Evolutionary conservation across 1,139 yeast species (phyloP), one percentile per base, ranked within the genome.

Genomic region (Candida albicans): DNA sequence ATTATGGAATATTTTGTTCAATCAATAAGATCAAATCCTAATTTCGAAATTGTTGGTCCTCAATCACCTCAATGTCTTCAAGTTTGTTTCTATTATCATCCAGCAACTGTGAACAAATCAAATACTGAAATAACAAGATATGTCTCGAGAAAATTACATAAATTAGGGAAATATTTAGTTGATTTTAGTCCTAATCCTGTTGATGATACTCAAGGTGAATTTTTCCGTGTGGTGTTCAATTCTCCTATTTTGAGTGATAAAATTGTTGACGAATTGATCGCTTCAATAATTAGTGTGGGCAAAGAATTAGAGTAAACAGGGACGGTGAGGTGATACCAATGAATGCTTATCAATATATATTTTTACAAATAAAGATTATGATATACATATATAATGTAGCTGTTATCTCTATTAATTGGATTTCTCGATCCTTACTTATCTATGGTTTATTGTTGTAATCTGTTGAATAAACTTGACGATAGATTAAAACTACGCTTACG

Each of bases 201-300:
- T 32, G 53, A 54, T 33, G 70, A 68, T 34, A 70, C 74, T 32
- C 64, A 73, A 36, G 95, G 95, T 3, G 95, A 87, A 60, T 88
- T 88, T 58, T 87, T 88, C 71, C 69, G 96, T 47, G 95, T 86
- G 14, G 96, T 88, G 10, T 82, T 88, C 64, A 86, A 86, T 61
- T 81, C 93, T 32, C 95, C 96, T 1, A 75, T 65, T 33, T 61
- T 73, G 49, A 67, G 70, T n/a, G 68, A 66, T 42, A 39, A 43
- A 29, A 59, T 68, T 9, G 60, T 72, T 24, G 77, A 72, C 43
- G 73, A 72, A 47, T 65, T 73, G 55, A 57, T 72, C 31, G 51
- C 46, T 12, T 60, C 65, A 35, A 70, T 73, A 11, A 53, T 66
- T 7, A 49, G 44, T 10, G 58, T 58, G 2, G 75, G 72, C 2